Conservation (phyloP, 1,139 yeast genomes). For the Yamadazyma taylorii region DNA sequence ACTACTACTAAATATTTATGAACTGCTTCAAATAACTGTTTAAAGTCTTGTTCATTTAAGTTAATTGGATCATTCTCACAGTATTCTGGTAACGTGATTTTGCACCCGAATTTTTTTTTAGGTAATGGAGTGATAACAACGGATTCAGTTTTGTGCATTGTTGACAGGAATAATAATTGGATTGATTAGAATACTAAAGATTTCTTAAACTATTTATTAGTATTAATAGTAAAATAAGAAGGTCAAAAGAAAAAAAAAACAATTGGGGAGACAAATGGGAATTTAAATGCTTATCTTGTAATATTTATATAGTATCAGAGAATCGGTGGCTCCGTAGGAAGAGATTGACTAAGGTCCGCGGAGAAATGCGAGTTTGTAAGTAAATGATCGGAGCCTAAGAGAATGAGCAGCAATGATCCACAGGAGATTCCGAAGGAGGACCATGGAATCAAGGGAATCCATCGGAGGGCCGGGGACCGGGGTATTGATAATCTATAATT, state of each 20-base stretch:
- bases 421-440: too few relatives aligned
- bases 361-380: too few relatives aligned
- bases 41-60: conserved; percentile 64
- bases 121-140: conserved; percentile 48
- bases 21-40: conserved; percentile 60
- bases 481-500: too few relatives aligned
- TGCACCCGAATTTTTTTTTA: conserved; percentile 65
- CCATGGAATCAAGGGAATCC: too few relatives aligned
- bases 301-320: conserved; percentile 4
- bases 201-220: too few relatives aligned
- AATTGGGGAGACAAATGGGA: neutral
- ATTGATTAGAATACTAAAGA: too few relatives aligned
- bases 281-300: neutral
- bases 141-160: conserved; percentile 21
- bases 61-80: conserved; percentile 72
- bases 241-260: neutral
- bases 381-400: too few relatives aligned
- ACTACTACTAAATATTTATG: conserved; percentile 69
- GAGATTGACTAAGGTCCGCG: too few relatives aligned
- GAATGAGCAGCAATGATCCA: too few relatives aligned
- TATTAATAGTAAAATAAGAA: too few relatives aligned
- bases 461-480: too few relatives aligned
- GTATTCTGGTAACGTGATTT: conserved; percentile 60
- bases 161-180: too few relatives aligned
- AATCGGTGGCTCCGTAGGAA: conserved; percentile 15